Base-by-base conservation (phyloP, 805 yeast species). In the Sugiyamaella marilandica region DNA sequence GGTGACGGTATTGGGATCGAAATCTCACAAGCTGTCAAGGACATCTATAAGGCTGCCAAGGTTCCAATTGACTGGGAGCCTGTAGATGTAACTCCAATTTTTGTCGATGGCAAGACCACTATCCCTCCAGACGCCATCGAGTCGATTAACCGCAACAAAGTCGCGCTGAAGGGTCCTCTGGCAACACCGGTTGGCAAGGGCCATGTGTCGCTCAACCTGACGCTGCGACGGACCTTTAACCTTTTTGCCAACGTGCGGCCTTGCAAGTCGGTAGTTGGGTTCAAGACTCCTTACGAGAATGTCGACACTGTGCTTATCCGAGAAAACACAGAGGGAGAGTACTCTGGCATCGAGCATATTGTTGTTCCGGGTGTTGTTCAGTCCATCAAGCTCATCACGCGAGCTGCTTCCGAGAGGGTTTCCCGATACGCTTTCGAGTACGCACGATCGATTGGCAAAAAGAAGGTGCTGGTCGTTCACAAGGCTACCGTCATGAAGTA, bases 151-250 rank as follows among this genome's bases (percentile, higher is more conserved):
- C 85, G 81, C 74, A 88, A 92, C 79, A 80, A 84, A 75, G 92
- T 94, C 58, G 99, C 98, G 51, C 81, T 94, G 68, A 94, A 94
- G 78, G 99, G 99, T 62, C 98, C 98, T 31, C 78, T 94, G 67
- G 98, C 97, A 52, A 94, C 99, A 39, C 99, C 99, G 53, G 91
- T 92, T 59, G 99, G 97, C 65, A 92, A 92, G 76, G 99, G 99
- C 69, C 98, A 94, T 79, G 89, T 89, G 68, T 91, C 98, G 45
- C 82, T 94, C 81, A 94, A 94, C 81, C 80, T 94, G 79, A 92
- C 99, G 35, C 80, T 94, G 73, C 89, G 99, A 80, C 88, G 96
- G 77, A 88, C 98, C 50, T 94, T 94, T 78, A 84, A 86, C 74
- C 78, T 94, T 64, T 94, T 90, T 64, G 99, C 99, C 68, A 92